Evolutionary conservation across 306 rosid genomes (phyloP).

Genomic region (Prunus campanulata): DNA sequence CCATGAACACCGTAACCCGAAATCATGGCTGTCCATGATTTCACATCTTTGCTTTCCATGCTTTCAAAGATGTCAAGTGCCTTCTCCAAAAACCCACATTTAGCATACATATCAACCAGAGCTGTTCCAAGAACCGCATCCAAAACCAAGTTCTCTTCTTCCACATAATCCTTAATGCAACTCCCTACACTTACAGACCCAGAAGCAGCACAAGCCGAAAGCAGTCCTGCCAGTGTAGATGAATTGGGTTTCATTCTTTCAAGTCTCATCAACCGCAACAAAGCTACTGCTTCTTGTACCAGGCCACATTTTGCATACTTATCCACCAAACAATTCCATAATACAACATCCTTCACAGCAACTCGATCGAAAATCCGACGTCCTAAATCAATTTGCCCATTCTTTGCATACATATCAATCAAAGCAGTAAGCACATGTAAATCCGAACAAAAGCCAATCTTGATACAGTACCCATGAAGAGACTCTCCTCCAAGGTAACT

Average conservation of each 20-base stretch:
- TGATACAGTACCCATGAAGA: conserved; percentile 55
- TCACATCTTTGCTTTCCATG: conserved; percentile 60
- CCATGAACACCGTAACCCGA: conserved; percentile 66
- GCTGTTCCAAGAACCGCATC: conserved; percentile 70
- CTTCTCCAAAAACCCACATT: conserved; percentile 63
- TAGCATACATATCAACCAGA: conserved; percentile 62
- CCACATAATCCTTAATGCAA: conserved; percentile 35
- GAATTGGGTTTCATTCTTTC: conserved; percentile 47
- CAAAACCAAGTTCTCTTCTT: conserved; percentile 46
- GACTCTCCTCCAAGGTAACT: conserved; percentile 32
- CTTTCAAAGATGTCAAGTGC: conserved; percentile 52
- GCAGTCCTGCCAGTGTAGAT: conserved; percentile 58
- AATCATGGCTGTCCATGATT: conserved; percentile 75
- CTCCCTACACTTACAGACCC: conserved; percentile 40
- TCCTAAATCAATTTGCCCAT: conserved; percentile 33
- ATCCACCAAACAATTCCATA: conserved; percentile 69
- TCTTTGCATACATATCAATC: conserved; percentile 56
- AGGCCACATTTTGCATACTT: conserved; percentile 50
- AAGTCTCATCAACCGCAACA: conserved; percentile 46
- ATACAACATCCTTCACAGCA: conserved; percentile 50
- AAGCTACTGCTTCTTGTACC: conserved; percentile 47
- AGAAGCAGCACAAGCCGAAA: conserved; percentile 58
- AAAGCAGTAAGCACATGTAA: conserved; percentile 52
- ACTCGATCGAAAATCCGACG: conserved; percentile 42
- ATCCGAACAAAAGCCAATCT: conserved; percentile 36